phyloP scores from a whole-genome alignment of 768 basidiomycete species.

The Leccinum uliginosum region DNA sequence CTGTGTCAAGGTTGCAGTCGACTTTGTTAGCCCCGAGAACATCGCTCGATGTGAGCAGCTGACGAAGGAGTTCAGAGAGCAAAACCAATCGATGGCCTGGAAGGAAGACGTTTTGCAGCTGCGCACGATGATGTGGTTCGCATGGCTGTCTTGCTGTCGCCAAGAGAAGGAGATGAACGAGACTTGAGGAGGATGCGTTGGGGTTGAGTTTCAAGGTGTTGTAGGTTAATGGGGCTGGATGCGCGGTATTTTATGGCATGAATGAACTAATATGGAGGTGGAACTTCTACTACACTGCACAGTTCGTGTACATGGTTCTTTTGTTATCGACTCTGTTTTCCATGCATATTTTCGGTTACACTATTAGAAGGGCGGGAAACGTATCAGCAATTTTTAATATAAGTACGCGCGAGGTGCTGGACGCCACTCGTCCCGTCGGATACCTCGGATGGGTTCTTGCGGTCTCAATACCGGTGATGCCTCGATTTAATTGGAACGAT shows the following conservation, averaged over 20 bases:
- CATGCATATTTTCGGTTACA: conserved; percentile 7
- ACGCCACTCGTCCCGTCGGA: neutral
- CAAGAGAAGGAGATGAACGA: conserved; percentile 42
- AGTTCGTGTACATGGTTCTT: conserved; percentile 23
- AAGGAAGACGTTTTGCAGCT: conserved; percentile 93
- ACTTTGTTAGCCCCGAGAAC: conserved; percentile 95
- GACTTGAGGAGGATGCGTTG: conserved; percentile 8
- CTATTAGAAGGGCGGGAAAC: neutral
- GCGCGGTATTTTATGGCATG: conserved; percentile 26
- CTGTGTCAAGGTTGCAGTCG: conserved; percentile 92
- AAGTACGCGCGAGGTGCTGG: no score
- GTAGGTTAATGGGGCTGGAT: conserved; percentile 20
- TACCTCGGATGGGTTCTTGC: neutral
- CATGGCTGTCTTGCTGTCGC: conserved; percentile 70
- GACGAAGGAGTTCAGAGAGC: conserved; percentile 84
- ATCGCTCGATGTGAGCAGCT: conserved; percentile 80
- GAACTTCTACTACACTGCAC: conserved; percentile 19
- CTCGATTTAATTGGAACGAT: neutral
- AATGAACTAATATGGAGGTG: conserved; percentile 25
- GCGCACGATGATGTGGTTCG: conserved; percentile 91
- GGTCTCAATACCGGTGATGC: neutral
- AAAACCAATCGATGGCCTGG: conserved; percentile 86
- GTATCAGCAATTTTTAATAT: neutral
- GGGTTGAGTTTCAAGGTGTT: conserved; percentile 7
- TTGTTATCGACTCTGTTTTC: conserved; percentile 15